phyloP scores from a whole-genome alignment of 2,329 filamentous ascomycete species.

The Phialemonium atrogriseum region DNA sequence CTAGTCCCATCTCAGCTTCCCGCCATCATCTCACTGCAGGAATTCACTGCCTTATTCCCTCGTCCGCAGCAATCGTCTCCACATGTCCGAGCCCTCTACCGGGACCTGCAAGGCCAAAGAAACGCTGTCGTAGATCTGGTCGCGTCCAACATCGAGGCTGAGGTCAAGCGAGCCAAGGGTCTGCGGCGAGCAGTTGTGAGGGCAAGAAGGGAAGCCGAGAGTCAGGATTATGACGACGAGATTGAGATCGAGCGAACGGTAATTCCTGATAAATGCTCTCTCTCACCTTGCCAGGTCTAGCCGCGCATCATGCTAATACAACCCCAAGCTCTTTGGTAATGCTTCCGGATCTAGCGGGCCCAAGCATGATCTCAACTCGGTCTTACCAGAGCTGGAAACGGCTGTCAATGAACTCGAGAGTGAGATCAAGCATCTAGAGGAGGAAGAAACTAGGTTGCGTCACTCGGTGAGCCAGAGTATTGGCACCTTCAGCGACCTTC shows the following conservation, averaged over 20 bases:
- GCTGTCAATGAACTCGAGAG: conserved; percentile 58
- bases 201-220: conserved; percentile 41
- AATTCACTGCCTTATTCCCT: conserved; percentile 73
- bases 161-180: conserved; percentile 51
- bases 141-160: conserved; percentile 54
- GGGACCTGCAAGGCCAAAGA: conserved; percentile 69
- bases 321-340: conserved; percentile 38
- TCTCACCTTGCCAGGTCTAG: conserved; percentile 8
- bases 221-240: conserved; percentile 52
- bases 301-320: background rate
- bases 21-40: conserved; percentile 61
- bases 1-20: conserved; percentile 68
- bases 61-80: conserved; percentile 55
- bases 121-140: conserved; percentile 61
- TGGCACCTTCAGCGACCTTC: conserved; percentile 70
- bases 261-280: conserved; percentile 16
- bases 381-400: conserved; percentile 61
- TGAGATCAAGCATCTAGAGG: conserved; percentile 58
- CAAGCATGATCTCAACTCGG: conserved; percentile 53
- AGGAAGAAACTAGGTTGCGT: conserved; percentile 53
- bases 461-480: conserved; percentile 57
- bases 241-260: conserved; percentile 54
- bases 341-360: conserved; percentile 40
- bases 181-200: conserved; percentile 50
- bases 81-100: conserved; percentile 63